Base-by-base conservation (phyloP, 306 rosid species). In the Spatholobus suberectus region DNA sequence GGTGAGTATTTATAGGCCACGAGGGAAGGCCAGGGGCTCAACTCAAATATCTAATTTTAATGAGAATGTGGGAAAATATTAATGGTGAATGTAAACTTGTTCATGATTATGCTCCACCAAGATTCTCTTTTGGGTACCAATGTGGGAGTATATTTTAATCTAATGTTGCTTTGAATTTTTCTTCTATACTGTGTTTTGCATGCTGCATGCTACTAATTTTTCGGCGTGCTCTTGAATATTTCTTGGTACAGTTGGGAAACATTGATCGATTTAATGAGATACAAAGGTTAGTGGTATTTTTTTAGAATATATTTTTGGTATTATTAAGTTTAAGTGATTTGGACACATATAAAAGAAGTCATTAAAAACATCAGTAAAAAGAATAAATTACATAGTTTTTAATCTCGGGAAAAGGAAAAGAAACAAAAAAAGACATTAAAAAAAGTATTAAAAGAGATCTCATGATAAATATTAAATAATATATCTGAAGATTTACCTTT, bases 181-280 rank as follows among this genome's bases (percentile, higher is more conserved):
- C 27, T 5, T 20, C 49, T 70, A 55, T 21, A 3, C 72, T 83
- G 63, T 77, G 68, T 78, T 75, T 72, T 90, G 87, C 91, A 89
- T 85, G 92, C 71, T 47, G 76, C 93, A 85, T 89, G 88, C 93
- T 83, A 69, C 73, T 29, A 71, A 21, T 76, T 52, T 66, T 75
- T 27, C 7, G 72, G 47, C 44, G 17, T 66, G 72, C 47, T 34
- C 70, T 66, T 55, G 5, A 46, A 71, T 34, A 20, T 54, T 37
- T 44, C 34, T 29, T 14, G 15, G 27, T 35, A 72, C 77, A 12
- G 18, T 32, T 37, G 23, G 38, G 26, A 35, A 67, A 66, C 0
- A n/a, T 13, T 66, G 61, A 65, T 81, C 57, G 49, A 74, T 9
- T 65, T 5, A 63, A 0, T 17, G 23, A 63, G 44, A 62, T 62